Evolutionary conservation across 805 yeast genomes (phyloP).

Genomic region (Ogataea salicorniae): DNA sequence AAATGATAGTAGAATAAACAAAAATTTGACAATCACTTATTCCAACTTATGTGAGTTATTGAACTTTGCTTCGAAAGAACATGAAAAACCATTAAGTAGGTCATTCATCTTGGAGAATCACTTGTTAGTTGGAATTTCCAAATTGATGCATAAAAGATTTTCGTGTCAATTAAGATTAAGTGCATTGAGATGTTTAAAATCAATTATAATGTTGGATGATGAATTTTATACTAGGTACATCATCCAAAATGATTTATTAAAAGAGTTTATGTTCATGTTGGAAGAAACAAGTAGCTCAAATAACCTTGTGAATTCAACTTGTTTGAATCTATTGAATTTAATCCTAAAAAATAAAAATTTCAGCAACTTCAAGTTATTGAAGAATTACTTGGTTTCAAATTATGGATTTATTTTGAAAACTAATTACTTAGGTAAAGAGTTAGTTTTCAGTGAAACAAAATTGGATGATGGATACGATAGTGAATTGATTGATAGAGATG

Average conservation of each 20-base stretch:
- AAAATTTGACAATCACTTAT: slow-evolving; percentile 14
- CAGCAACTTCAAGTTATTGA: slow-evolving; percentile 17
- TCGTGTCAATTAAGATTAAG: slow-evolving; percentile 56
- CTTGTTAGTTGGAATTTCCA: slow-evolving; percentile 51
- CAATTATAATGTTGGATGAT: slow-evolving; percentile 58
- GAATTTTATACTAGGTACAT: slow-evolving; percentile 53
- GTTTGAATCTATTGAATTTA: slow-evolving; percentile 50
- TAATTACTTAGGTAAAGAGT: slow-evolving; percentile 20
- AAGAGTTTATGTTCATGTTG: slow-evolving; percentile 43
- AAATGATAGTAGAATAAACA: not conserved
- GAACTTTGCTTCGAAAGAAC: slow-evolving; percentile 61
- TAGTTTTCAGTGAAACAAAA: slow-evolving; percentile 3
- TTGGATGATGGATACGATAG: not conserved
- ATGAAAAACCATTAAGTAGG: slow-evolving; percentile 51
- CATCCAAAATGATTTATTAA: slow-evolving; percentile 50
- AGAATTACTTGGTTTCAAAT: slow-evolving; percentile 16
- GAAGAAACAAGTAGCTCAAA: slow-evolving; percentile 43
- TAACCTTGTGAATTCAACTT: slow-evolving; percentile 68
- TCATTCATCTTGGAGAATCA: slow-evolving; percentile 58
- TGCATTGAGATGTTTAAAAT: slow-evolving; percentile 64
- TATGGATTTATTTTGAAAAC: slow-evolving; percentile 12
- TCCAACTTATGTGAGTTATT: slow-evolving; percentile 60
- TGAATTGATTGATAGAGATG: slow-evolving; percentile 21
- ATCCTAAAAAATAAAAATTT: slow-evolving; percentile 17
- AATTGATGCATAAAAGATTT: slow-evolving; percentile 39